A percentile compares a stretch with the other conserved stretches of the same genome.
Evolutionary conservation across 225 moss, liverwort and hornwort genomes (phyloP).

Genomic region (Polytrichum formosum): DNA sequence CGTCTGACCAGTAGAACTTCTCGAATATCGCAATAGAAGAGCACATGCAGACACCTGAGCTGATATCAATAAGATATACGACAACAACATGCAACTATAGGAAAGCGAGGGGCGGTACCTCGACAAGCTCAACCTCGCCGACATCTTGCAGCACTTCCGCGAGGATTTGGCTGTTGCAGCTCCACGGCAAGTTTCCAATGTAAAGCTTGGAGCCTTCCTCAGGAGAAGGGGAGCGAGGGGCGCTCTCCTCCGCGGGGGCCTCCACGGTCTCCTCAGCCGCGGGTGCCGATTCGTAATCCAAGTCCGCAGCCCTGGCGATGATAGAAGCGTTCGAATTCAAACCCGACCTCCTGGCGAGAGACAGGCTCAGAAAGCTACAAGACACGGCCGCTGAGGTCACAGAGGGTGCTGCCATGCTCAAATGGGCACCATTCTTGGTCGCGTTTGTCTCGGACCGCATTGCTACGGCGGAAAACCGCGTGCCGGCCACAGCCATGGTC

Average conservation of each 20-base stretch:
- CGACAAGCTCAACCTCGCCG: constrained; percentile 65
- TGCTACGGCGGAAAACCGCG: not conserved
- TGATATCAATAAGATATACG: no score
- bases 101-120: constrained; percentile 24
- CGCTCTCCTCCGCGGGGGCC: not conserved
- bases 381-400: constrained; percentile 11
- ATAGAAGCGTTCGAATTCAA: not conserved
- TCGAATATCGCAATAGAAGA: no score
- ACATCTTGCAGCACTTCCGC: constrained; percentile 60
- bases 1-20: no score
- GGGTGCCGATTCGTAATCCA: constrained; percentile 2
- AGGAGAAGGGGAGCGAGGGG: not conserved
- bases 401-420: constrained; percentile 15
- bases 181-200: constrained; percentile 80
- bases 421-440: constrained; percentile 7
- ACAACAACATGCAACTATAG: no score
- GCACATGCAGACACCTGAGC: no score
- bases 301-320: not conserved
- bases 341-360: not conserved
- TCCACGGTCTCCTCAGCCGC: constrained; percentile 13
- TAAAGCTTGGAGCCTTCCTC: constrained; percentile 60
- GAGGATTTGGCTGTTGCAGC: constrained; percentile 52
- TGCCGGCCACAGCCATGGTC: constrained; percentile 8
- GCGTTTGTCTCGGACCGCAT: not conserved
- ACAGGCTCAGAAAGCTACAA: constrained; percentile 18